Percentiles rank a stretch among this genome's conserved stretches.
Conservation (phyloP, 2,329 filamentous ascomycete species). For the Hymenoscyphus infarciens region DNA sequence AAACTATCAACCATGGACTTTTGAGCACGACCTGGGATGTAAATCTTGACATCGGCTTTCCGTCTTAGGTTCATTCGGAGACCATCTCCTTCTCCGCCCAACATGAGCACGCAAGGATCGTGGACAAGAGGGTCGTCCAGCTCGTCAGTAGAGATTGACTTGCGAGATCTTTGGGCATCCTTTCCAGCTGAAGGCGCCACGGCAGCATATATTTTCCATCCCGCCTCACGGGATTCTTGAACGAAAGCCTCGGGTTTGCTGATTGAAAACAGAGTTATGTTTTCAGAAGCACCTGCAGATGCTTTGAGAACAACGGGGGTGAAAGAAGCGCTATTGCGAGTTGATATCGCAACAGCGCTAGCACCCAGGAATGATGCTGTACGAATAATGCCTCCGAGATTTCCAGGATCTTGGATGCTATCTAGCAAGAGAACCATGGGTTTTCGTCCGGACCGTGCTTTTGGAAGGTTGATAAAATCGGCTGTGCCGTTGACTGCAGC, state of each 20-base stretch:
- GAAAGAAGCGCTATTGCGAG: constrained; percentile 68
- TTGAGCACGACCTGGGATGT: constrained; percentile 52
- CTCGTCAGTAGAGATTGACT: constrained; percentile 44
- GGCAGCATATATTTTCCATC: constrained; percentile 83
- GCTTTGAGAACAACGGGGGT: constrained; percentile 80
- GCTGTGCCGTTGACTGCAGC: constrained; percentile 65
- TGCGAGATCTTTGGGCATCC: constrained; percentile 9
- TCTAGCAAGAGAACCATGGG: constrained; percentile 74
- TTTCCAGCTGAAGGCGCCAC: constrained; percentile 50
- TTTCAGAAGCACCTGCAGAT: constrained; percentile 82
- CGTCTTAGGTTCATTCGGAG: constrained; percentile 61
- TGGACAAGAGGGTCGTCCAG: constrained; percentile 54
- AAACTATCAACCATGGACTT: constrained; percentile 73
- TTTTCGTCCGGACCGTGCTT: constrained; percentile 43
- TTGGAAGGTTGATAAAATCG: constrained; percentile 42
- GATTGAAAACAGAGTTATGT: constrained; percentile 69
- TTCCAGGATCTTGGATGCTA: constrained; percentile 79
- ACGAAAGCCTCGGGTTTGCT: constrained; percentile 68
- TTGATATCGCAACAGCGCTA: constrained; percentile 75
- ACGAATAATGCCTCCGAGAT: constrained; percentile 84
- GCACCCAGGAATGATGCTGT: constrained; percentile 89
- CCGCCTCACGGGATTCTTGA: constrained; percentile 59
- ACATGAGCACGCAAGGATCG: constrained; percentile 71
- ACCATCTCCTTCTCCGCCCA: constrained; percentile 79
- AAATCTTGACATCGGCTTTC: constrained; percentile 61